Conservation (phyloP, 352 stramenopile species). For the Pseudoperonospora humuli region DNA sequence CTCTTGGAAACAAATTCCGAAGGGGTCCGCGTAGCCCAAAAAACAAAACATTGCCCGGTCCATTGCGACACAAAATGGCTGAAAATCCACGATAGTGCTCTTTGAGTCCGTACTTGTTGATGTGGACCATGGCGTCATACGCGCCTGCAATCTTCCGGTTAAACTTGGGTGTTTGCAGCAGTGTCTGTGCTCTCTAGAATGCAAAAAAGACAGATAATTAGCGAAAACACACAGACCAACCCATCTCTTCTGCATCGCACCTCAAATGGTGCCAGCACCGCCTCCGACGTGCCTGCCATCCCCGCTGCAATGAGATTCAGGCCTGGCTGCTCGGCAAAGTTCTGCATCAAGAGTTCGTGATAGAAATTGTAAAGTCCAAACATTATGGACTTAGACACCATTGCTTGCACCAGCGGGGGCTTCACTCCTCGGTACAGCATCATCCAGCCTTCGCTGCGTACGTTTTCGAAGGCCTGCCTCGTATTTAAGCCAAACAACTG, state of each 20-base stretch:
- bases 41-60: conserved; percentile 79
- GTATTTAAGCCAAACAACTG: conserved; percentile 74
- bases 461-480: conserved; percentile 60
- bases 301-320: conserved; percentile 54
- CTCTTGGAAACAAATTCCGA: conserved; percentile 48
- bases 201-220: background rate
- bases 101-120: conserved; percentile 69
- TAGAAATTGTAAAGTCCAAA: conserved; percentile 88
- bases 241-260: conserved; percentile 15
- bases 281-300: conserved; percentile 74
- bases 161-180: conserved; percentile 84
- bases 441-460: conserved; percentile 44
- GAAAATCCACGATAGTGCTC: conserved; percentile 80
- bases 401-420: conserved; percentile 74
- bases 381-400: conserved; percentile 86
- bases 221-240: background rate
- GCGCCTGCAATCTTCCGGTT: conserved; percentile 70
- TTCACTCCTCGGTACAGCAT: conserved; percentile 83
- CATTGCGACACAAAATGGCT: conserved; percentile 79
- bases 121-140: conserved; percentile 68
- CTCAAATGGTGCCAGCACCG: conserved; percentile 81
- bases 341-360: conserved; percentile 41
- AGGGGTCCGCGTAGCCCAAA: conserved; percentile 75
- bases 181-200: conserved; percentile 63
- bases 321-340: conserved; percentile 33